Percentiles rank a stretch among this genome's conserved stretches.
Evolutionary conservation across 2,329 filamentous ascomycete species (phyloP).

Genomic region (Ceratocystiopsis brevicomis): DNA sequence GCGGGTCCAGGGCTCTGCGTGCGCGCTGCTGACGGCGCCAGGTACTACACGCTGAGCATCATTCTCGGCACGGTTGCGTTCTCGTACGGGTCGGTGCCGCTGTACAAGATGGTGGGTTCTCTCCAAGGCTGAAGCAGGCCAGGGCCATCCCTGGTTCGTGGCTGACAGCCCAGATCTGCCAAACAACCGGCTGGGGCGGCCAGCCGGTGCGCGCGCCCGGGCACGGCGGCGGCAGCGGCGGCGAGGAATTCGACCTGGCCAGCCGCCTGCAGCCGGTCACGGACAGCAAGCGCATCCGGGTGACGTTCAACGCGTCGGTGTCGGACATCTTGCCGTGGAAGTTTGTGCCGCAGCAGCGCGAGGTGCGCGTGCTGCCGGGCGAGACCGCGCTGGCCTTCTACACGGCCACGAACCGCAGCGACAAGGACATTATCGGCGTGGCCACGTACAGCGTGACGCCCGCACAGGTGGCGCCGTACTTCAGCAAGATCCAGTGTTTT

Average conservation of each 20-base stretch:
- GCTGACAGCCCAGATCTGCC: conserved; percentile 42
- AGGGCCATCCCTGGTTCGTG: too few relatives aligned
- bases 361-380: conserved; percentile 85
- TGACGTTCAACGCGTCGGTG: conserved; percentile 90
- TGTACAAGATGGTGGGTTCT: conserved; percentile 61
- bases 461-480: conserved; percentile 88
- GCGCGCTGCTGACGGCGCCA: not conserved
- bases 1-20: too few relatives aligned
- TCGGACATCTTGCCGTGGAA: conserved; percentile 96
- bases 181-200: conserved; percentile 78
- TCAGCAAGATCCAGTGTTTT: conserved; percentile 99
- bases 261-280: conserved; percentile 64
- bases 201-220: conserved; percentile 70
- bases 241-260: conserved; percentile 43
- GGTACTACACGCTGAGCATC: conserved; percentile 49
- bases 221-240: conserved; percentile 35
- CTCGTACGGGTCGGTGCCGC: conserved; percentile 65
- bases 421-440: conserved; percentile 89
- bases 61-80: conserved; percentile 65
- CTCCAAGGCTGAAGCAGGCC: too few relatives aligned
- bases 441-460: conserved; percentile 96
- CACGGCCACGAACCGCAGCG: conserved; percentile 80
- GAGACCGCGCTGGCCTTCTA: conserved; percentile 97
- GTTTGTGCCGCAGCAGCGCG: conserved; percentile 87
- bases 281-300: conserved; percentile 65